Conservation (phyloP, 805 yeast genomes). For the Schizosaccharomyces octosporus region DNA sequence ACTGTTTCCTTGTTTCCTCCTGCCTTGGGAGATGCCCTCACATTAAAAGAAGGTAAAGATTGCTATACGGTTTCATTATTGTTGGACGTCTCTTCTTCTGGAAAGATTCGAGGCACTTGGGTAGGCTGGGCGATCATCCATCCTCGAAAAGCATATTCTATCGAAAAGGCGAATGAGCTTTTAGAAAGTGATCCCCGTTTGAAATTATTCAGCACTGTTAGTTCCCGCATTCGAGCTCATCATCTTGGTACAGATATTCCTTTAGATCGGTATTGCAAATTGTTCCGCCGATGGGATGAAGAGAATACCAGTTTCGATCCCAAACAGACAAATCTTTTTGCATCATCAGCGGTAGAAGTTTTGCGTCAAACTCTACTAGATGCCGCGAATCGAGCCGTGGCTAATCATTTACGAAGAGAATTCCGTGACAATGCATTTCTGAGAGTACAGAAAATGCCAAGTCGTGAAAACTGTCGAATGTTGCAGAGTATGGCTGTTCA, state of each 20-base stretch:
- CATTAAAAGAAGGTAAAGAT: conserved; percentile 13
- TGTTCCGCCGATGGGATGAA: conserved; percentile 65
- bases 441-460: conserved; percentile 70
- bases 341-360: conserved; percentile 28
- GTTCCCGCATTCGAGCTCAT: conserved; percentile 45
- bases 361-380: conserved; percentile 52
- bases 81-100: background rate
- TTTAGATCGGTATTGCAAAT: conserved; percentile 25
- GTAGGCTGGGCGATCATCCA: background rate
- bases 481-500: conserved; percentile 47
- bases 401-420: conserved; percentile 50
- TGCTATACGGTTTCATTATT: background rate
- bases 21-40: conserved; percentile 29
- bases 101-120: background rate
- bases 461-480: conserved; percentile 53
- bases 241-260: conserved; percentile 29
- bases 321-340: conserved; percentile 48
- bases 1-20: conserved; percentile 43
- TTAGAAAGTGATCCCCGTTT: background rate
- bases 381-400: conserved; percentile 65
- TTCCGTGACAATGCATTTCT: conserved; percentile 63
- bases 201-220: conserved; percentile 15
- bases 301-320: conserved; percentile 31
- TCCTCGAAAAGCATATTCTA: background rate
- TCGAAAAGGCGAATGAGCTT: background rate